phyloP scores from a whole-genome alignment of 1,139 yeast species.

The Candida tetrigidarum region DNA sequence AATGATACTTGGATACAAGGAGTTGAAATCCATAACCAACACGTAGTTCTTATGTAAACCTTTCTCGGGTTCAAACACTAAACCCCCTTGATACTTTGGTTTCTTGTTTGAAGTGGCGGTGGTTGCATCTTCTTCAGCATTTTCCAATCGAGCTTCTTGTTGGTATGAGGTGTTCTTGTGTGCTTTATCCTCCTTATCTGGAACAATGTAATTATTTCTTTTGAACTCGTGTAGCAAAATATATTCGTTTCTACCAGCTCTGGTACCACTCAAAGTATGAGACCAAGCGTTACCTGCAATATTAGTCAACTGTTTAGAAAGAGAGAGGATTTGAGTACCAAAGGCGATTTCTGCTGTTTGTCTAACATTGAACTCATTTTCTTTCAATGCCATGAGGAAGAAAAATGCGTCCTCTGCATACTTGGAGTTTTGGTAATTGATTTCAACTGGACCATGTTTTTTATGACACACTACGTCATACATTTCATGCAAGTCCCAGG shows the following conservation, averaged over 20 bases:
- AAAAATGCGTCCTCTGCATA: slow-evolving; percentile 71
- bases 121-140: slow-evolving; percentile 49
- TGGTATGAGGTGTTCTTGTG: slow-evolving; percentile 45
- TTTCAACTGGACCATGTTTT: slow-evolving; percentile 65
- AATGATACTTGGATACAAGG: slow-evolving; percentile 95
- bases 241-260: slow-evolving; percentile 96
- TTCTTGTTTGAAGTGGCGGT: slow-evolving; percentile 64
- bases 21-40: slow-evolving; percentile 97
- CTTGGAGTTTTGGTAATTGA: slow-evolving; percentile 69
- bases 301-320: slow-evolving; percentile 89
- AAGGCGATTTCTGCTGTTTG: slow-evolving; percentile 81
- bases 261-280: slow-evolving; percentile 90
- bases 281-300: slow-evolving; percentile 99
- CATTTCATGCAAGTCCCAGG: slow-evolving; percentile 98
- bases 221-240: slow-evolving; percentile 92
- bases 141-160: slow-evolving; percentile 43
- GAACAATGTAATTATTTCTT: slow-evolving; percentile 80
- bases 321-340: slow-evolving; percentile 80
- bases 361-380: slow-evolving; percentile 68
- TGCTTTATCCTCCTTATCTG: slow-evolving; percentile 74
- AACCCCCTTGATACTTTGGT: slow-evolving; percentile 93
- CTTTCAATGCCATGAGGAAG: slow-evolving; percentile 70
- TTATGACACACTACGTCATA: slow-evolving; percentile 71
- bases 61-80: slow-evolving; percentile 95
- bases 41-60: slow-evolving; percentile 91